These are phyloP conservation scores for Phytophthora podocarpi DNA, from an alignment of 352 stramenopile genomes.

Conservation along the genomic window DNA sequence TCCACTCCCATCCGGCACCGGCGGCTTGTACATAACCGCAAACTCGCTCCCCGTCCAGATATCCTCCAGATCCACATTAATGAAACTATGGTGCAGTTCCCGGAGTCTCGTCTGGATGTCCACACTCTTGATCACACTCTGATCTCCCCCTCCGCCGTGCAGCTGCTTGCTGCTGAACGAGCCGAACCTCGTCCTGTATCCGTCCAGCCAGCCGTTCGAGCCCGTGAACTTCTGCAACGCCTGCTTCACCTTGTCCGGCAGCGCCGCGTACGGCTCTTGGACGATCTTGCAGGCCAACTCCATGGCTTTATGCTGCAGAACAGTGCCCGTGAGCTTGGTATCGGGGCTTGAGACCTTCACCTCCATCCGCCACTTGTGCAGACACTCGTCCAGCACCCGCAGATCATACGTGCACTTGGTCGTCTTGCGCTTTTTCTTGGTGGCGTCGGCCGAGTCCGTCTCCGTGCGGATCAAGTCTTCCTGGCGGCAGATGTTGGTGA, in stretches of 20 bases:
- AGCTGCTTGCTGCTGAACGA: constrained; percentile 83
- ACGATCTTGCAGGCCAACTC: constrained; percentile 80
- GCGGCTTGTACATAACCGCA: constrained; percentile 65
- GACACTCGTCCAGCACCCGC: constrained; percentile 78
- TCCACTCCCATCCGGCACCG: constrained; percentile 11
- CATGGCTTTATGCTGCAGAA: constrained; percentile 87
- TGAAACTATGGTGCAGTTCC: constrained; percentile 77
- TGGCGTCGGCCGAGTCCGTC: constrained; percentile 84
- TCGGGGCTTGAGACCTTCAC: constrained; percentile 80
- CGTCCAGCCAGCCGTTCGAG: constrained; percentile 87
- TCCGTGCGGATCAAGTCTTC: constrained; percentile 82
- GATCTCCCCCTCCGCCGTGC: constrained; percentile 30
- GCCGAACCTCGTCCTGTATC: constrained; percentile 84
- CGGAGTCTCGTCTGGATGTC: constrained; percentile 86
- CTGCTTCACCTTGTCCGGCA: constrained; percentile 78
- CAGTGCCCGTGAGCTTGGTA: constrained; percentile 78
- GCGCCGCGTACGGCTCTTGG: constrained; percentile 65
- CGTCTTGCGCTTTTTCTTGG: constrained; percentile 89
- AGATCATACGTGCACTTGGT: constrained; percentile 87
- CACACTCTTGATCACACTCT: constrained; percentile 83
- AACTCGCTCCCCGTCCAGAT: constrained; percentile 86
- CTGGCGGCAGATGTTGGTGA: constrained; percentile 89
- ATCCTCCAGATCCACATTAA: constrained; percentile 66
- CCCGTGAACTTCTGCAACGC: constrained; percentile 77
- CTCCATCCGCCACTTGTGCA: constrained; percentile 91